These are phyloP conservation scores for Golubevia pallescens DNA, from an alignment of 1,284 basidiomycete species.

Conservation along the genomic window DNA sequence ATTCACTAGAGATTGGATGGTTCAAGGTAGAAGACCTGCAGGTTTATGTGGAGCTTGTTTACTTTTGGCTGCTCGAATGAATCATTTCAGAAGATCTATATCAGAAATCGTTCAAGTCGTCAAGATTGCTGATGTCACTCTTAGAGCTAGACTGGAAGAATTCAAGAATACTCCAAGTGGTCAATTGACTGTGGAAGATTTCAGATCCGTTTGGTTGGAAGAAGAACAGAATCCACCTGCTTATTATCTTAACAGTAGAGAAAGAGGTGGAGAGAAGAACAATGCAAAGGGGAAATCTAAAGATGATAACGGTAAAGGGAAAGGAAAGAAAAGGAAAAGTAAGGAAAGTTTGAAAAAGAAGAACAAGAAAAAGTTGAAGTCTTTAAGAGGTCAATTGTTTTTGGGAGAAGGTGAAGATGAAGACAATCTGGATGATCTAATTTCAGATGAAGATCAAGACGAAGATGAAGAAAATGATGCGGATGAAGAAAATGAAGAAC, in stretches of 20 bases:
- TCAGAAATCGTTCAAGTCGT: slow-evolving; percentile 93
- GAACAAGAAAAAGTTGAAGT: no score
- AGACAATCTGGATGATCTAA: neutral
- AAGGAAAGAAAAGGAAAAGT: no score
- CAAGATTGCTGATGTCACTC: slow-evolving; percentile 93
- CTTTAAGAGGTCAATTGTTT: no score
- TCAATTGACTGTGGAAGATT: slow-evolving; percentile 84
- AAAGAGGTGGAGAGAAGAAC: slow-evolving; percentile 74
- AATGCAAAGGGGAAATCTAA: slow-evolving; percentile 44
- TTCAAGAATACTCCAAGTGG: slow-evolving; percentile 89
- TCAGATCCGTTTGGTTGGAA: slow-evolving; percentile 87
- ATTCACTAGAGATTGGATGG: slow-evolving; percentile 98
- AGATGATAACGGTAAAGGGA: slow-evolving; percentile 59
- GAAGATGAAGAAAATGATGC: neutral
- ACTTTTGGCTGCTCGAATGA: slow-evolving; percentile 95
- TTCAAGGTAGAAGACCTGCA: slow-evolving; percentile 88
- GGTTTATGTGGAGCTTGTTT: slow-evolving; percentile 97
- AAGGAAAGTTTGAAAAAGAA: no score
- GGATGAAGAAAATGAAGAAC: no score
- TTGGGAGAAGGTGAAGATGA: no score
- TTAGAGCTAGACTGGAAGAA: slow-evolving; percentile 93
- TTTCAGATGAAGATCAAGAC: neutral
- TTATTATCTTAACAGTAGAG: slow-evolving; percentile 72
- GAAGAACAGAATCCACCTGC: slow-evolving; percentile 90
- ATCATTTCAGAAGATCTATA: slow-evolving; percentile 88